Conservation (phyloP, 2,329 filamentous ascomycete species). For the Ophiocordyceps camponoti-leonardi region DNA sequence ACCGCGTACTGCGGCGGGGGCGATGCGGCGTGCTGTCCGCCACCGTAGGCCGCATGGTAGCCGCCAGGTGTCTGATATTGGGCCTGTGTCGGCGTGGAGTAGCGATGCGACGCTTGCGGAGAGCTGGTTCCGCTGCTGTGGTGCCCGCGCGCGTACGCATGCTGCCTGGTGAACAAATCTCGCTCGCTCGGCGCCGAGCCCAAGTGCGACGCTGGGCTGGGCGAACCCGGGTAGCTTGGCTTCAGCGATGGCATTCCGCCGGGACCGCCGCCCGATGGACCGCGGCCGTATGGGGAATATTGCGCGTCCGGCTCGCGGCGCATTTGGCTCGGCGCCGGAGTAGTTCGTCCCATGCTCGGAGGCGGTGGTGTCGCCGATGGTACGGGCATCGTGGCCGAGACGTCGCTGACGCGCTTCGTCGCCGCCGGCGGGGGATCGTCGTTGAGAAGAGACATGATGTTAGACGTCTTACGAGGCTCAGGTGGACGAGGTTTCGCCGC, state of each 20-base stretch:
- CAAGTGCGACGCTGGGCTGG: constrained; percentile 27
- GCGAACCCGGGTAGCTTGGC: constrained; percentile 31
- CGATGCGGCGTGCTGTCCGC: constrained; percentile 25
- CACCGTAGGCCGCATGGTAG: constrained; percentile 24
- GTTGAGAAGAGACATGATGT: constrained; percentile 44
- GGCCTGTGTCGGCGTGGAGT: constrained; percentile 19
- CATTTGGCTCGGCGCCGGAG: constrained; percentile 22
- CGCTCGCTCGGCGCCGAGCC: constrained; percentile 19
- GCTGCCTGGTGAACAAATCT: constrained; percentile 28
- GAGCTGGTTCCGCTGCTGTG: constrained; percentile 23
- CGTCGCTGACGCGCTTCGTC: constrained; percentile 33
- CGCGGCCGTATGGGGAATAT: constrained; percentile 27
- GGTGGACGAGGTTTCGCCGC: constrained; percentile 22
- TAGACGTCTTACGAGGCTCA: constrained; percentile 42
- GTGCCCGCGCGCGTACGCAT: constrained; percentile 16
- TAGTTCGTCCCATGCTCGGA: constrained; percentile 23
- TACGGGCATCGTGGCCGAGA: constrained; percentile 19
- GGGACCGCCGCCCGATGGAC: constrained; percentile 17
- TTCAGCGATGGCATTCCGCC: constrained; percentile 37
- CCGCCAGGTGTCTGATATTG: constrained; percentile 26
- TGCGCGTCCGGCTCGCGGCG: constrained; percentile 32
- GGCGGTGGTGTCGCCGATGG: constrained; percentile 34
- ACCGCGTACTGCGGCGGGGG: constrained; percentile 37
- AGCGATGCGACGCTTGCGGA: constrained; percentile 28
- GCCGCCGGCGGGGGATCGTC: constrained; percentile 34